Evolutionary conservation across 2,329 filamentous ascomycete genomes (phyloP), one percentile per base, ranked within the genome.

Genomic region (Davidsoniella eucalypti): DNA sequence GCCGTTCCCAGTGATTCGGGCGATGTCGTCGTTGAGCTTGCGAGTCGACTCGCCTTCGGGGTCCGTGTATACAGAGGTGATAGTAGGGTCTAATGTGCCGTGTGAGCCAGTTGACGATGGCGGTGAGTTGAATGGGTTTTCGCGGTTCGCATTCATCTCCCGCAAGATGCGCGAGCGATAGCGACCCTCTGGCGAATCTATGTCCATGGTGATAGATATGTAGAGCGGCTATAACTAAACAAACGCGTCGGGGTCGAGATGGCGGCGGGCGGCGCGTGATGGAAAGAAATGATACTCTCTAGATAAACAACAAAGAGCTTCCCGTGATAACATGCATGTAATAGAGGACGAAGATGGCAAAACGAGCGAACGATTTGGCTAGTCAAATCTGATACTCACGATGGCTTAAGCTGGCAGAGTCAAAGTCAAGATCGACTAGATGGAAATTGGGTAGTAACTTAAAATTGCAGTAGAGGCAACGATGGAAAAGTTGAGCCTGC

Each of bases 81-180:
- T 58, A 43, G 72, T 76, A 49, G 70, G 68, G 58, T 70, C 73
- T 55, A 76, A 66, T 54, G 72, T 74, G 59, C 73, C 72, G 61
- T 75, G 72, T 48, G 71, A 73, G 50, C 72, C 73, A 26, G 73
- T 76, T 5, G 73, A 76, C 5, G 73, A 75, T 17, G 73, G 72
- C 4, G 73, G 73, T 17, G 73, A 76, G 61, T 73, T 73, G 63
- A 75, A 76, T 5, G 73, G 72, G 60, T 76, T 73, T 53, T 72
- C 66, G 60, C 68, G 66, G 61, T 71, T 68, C 55, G 68, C 64
- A 45, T 69, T 67, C 69, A 72, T 71, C 63, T 73, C 70, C 61
- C 70, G 67, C 57, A 69, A 64, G 54, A 69, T 68, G 56, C 67
- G 67, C 58, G 67, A 69, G 57, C 66, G 67, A 63, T 68, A 69